Evolutionary conservation across 140 eudicot genomes (phyloP).

Genomic region (Ambrosia hybrid): DNA sequence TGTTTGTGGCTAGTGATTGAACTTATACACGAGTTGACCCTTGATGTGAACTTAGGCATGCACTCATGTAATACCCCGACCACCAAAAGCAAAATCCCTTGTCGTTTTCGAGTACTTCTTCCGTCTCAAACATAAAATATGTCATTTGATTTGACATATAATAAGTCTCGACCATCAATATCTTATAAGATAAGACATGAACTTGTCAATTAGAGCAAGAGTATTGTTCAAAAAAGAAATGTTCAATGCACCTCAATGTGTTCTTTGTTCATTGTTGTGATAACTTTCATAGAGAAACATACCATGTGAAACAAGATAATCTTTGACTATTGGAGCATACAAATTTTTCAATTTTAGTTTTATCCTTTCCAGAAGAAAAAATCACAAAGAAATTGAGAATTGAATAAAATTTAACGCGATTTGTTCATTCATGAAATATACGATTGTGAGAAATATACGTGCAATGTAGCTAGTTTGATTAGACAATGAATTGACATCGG

Average conservation of each 20-base stretch:
- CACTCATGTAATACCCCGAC: slow-evolving; percentile 15
- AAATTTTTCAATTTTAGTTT: no score
- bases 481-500: background rate
- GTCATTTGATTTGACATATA: background rate
- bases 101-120: slow-evolving; percentile 13
- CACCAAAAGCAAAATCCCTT: slow-evolving; percentile 11
- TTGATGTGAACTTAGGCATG: slow-evolving; percentile 26
- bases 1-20: slow-evolving; percentile 26
- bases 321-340: no score
- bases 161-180: background rate
- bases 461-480: background rate
- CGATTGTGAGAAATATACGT: background rate
- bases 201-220: no score
- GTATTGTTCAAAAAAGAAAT: no score
- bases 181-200: background rate
- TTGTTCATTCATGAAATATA: background rate
- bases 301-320: no score
- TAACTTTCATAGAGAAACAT: no score
- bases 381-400: background rate
- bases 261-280: no score
- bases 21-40: slow-evolving; percentile 28
- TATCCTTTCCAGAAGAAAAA: no score
- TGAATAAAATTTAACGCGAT: background rate
- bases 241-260: no score
- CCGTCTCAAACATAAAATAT: slow-evolving; percentile 18